phyloP scores from a whole-genome alignment of 2,329 filamentous ascomycete genomes.

The Pyrenophora graminea region DNA sequence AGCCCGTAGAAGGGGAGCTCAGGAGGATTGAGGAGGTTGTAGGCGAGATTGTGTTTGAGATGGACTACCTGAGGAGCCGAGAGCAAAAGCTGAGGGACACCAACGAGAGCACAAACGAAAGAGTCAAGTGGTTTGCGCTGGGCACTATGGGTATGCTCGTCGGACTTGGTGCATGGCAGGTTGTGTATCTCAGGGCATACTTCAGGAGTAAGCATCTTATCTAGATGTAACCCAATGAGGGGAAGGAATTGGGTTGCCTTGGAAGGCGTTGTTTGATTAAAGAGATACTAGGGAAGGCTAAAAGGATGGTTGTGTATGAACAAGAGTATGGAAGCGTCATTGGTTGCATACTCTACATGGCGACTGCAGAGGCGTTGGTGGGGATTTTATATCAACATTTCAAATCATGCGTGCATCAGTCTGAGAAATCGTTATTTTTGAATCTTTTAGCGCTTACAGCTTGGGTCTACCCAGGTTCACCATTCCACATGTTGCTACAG shows the following conservation, averaged over 20 bases:
- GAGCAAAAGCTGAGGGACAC: conserved; percentile 98
- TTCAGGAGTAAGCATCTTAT: conserved; percentile 67
- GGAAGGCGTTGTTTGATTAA: conserved; percentile 2
- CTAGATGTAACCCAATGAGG: conserved; percentile 28
- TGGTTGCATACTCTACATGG: conserved; percentile 24
- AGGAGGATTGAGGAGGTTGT: conserved; percentile 91
- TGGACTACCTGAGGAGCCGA: conserved; percentile 88
- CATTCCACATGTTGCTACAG: neutral
- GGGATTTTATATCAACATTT: conserved; percentile 13
- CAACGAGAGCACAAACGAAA: conserved; percentile 98
- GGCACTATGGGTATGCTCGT: conserved; percentile 90
- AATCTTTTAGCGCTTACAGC: no score
- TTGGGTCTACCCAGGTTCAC: no score
- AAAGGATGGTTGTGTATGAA: conserved; percentile 23
- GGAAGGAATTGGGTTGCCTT: neutral
- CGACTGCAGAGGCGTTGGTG: conserved; percentile 31
- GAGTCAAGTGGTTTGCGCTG: conserved; percentile 98
- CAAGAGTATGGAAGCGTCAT: conserved; percentile 14
- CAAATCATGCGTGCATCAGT: neutral
- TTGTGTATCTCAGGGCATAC: conserved; percentile 95
- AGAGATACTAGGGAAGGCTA: neutral
- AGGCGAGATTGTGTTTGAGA: conserved; percentile 84
- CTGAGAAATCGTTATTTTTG: no score
- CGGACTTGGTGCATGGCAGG: conserved; percentile 91
- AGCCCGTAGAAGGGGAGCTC: conserved; percentile 93